Base-by-base conservation (phyloP, 23 red algal species). In the Pyropia yezoensis region DNA sequence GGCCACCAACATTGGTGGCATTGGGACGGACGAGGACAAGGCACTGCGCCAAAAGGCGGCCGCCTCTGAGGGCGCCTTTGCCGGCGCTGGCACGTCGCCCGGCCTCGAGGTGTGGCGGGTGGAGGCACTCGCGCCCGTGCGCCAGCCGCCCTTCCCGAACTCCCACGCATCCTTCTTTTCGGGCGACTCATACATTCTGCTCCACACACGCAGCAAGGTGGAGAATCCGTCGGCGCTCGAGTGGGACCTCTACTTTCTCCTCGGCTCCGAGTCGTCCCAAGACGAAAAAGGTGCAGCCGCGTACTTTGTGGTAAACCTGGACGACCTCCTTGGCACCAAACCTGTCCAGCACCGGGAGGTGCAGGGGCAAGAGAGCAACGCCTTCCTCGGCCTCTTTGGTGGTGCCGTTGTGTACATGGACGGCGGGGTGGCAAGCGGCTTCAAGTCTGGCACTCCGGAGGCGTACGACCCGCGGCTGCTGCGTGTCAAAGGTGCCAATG, bases 41-140 rank as follows among this genome's bases (percentile, higher is more conserved):
- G 53, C 32, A 13, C 47, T 89, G 20, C 85, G 85, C 34, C 64
- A 89, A 49, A 23, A 32, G 24, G 85, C 85, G 18, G 85, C 85
- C 2, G 75, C 58, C 51, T 81, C 85, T 9, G 85, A 89, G 67
- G 28, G 14, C 13, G 61, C 69, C 28, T 89, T 89, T 61, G 47
- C 63, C 15, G 85, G 75, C 53, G 85, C 75, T 17, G 85, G 85
- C 28, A 18, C 49, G 4, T 4, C 27, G 20, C 85, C 76, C 19
- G 85, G 85, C 17, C 25, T 89, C n/a, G 85, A 89, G 59, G 78
- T 89, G 23, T 89, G 85, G 85, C 85, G 85, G 21, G 69, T 89
- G 3, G 85, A 89, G 49, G 78, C 78, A 67, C 73, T 89, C 47
- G 22, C 27, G n/a, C 85, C 85, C n/a, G 50, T 74, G 18, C 52